Base-by-base conservation (phyloP, 352 stramenopile species). In the Phytopythium boreale region DNA sequence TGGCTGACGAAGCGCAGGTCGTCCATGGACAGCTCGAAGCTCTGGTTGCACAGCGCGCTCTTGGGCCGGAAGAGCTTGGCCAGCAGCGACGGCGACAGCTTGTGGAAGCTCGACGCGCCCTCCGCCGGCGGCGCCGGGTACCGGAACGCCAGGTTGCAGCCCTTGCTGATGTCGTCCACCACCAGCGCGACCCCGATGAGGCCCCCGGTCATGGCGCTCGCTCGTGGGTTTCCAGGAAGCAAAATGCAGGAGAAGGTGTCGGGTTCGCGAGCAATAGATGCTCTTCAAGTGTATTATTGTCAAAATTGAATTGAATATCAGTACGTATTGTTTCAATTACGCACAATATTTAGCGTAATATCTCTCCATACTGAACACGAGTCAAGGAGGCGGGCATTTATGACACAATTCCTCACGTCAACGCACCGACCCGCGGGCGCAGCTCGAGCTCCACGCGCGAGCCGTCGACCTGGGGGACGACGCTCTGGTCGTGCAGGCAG, bases 51-150 rank as follows among this genome's bases (percentile, higher is more conserved):
- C 11, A 96, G 75, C 59, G 82, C 84, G 62, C 94, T 94, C 70
- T 96, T 96, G 19, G 88, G 88, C 1, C 87, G 85, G 67, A 96
- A 95, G 57, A 95, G 79, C 69, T 96, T 94, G 63, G 88, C 88
- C 41, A 95, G 68, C 24, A 96, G 81, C 43, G 83, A 72, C 20
- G 85, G 74, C 6, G 80, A 89, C 39, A 96, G 79, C 34, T 79
- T 73, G 66, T 94, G 86, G 69, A 96, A 96, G 51, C 71, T 89
- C 14, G 85, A 92, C 43, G 76, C 73, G 22, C 74, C 72, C 59
- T 88, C 74, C n/a, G 65, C 65, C 17, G 77, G 70, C 2, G 85
- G 77, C 26, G 82, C 75, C 8, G 88, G 88, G 69, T 96, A 96
- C 37, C 88, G 79, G 67, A 96, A 95, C 19, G 84, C 88, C 56